Evolutionary conservation across 306 rosid genomes (phyloP).

Genomic region (Rosa chinensis): DNA sequence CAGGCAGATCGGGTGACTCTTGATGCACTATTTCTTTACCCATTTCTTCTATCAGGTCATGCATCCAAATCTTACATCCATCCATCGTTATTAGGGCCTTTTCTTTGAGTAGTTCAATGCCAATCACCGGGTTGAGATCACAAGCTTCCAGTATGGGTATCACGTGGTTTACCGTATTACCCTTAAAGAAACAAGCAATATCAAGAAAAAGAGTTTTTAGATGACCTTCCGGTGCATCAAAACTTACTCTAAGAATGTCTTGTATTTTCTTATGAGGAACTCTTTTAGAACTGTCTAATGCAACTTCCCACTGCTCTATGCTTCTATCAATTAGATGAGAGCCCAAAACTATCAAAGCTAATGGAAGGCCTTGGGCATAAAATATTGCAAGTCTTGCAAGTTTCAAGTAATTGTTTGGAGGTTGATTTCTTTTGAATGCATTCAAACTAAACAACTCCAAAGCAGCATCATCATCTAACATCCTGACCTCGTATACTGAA

Average conservation of each 20-base stretch:
- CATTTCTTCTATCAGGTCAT: conserved; percentile 41
- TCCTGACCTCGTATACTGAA: too few relatives aligned
- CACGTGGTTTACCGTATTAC: conserved; percentile 1
- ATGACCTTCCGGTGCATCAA: conserved; percentile 25
- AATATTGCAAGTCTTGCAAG: background rate
- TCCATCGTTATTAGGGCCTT: conserved; percentile 16
- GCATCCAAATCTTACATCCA: conserved; percentile 26
- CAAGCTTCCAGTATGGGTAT: conserved; percentile 34
- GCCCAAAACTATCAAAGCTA: conserved; percentile 43
- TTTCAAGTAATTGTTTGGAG: background rate
- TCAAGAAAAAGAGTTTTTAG: conserved; percentile 28
- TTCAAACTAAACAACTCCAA: background rate
- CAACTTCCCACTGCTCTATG: conserved; percentile 32
- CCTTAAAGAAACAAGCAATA: conserved; percentile 44
- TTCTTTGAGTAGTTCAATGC: background rate
- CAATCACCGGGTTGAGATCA: conserved; percentile 10
- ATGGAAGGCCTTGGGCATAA: conserved; percentile 20
- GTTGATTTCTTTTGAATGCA: background rate
- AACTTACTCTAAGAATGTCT: conserved; percentile 31
- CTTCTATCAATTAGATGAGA: conserved; percentile 24
- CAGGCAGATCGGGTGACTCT: too few relatives aligned
- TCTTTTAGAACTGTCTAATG: conserved; percentile 28
- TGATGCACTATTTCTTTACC: conserved; percentile 27
- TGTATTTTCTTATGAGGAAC: conserved; percentile 34
- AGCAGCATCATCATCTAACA: background rate